Percentiles rank a stretch among this genome's conserved stretches.
Evolutionary conservation across 2,329 filamentous ascomycete genomes (phyloP).

Genomic region (Pyricularia grisea): DNA sequence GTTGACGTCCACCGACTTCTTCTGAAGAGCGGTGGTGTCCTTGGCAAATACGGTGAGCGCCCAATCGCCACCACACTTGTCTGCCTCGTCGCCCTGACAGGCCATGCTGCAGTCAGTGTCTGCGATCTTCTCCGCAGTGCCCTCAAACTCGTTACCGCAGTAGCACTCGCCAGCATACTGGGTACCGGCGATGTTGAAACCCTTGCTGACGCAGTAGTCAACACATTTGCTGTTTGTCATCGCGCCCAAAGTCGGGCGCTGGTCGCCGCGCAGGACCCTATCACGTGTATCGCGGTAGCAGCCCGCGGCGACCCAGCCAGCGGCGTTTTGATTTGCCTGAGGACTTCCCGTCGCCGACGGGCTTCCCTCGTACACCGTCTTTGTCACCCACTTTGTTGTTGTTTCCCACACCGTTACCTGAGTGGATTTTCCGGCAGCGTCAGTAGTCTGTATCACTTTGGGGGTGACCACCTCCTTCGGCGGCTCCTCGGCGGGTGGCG

Average conservation of each 20-base stretch:
- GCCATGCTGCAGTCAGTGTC: slow-evolving; percentile 35
- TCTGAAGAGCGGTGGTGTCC: slow-evolving; percentile 19
- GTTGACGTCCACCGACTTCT: slow-evolving; percentile 6
- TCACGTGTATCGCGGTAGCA: slow-evolving; percentile 30
- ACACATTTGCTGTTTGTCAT: slow-evolving; percentile 43
- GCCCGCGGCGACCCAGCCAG: slow-evolving; percentile 28
- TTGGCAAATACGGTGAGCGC: slow-evolving; percentile 34
- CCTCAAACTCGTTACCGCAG: slow-evolving; percentile 25
- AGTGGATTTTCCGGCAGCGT: slow-evolving; percentile 10
- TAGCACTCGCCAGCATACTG: slow-evolving; percentile 43
- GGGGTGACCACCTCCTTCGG: not conserved
- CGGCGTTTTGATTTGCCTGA: slow-evolving; percentile 10
- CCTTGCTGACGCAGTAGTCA: slow-evolving; percentile 35
- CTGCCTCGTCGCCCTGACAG: slow-evolving; percentile 36
- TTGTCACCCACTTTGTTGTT: slow-evolving; percentile 27
- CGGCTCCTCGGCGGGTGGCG: not conserved
- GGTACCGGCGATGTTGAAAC: slow-evolving; percentile 35
- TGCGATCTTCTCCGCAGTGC: slow-evolving; percentile 25
- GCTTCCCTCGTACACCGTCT: slow-evolving; percentile 20
- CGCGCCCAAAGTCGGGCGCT: slow-evolving; percentile 29
- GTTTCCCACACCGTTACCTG: slow-evolving; percentile 32
- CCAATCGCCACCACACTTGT: slow-evolving; percentile 41
- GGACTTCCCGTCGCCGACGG: slow-evolving; percentile 11
- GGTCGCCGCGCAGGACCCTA: slow-evolving; percentile 28
- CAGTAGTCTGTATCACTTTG: slow-evolving; percentile 7